Percentiles rank a stretch among this genome's conserved stretches.
These are phyloP conservation scores for Aspergillus viridinutans DNA, from an alignment of 2,329 filamentous ascomycete species.

Conservation along the genomic window DNA sequence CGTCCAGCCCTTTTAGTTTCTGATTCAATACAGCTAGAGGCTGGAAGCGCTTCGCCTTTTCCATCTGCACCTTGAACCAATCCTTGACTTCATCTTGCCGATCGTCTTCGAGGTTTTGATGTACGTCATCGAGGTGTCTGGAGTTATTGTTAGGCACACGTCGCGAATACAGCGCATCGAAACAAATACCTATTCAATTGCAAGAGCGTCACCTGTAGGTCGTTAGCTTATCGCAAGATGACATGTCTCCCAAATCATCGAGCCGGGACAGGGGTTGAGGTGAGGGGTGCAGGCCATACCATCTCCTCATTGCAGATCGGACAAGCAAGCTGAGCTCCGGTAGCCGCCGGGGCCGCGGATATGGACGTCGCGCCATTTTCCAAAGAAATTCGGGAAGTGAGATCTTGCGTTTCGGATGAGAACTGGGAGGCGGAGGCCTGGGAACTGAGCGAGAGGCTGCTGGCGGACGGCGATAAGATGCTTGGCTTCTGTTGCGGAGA, in stretches of 20 bases:
- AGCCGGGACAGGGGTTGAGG: not conserved
- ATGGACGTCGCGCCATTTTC: constrained; percentile 53
- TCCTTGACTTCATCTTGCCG: constrained; percentile 94
- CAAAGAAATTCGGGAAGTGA: constrained; percentile 75
- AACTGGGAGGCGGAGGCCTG: constrained; percentile 68
- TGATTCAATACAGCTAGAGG: constrained; percentile 88
- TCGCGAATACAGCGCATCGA: not conserved
- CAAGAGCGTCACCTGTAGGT: constrained; percentile 73
- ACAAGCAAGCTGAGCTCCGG: constrained; percentile 71
- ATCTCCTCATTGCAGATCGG: constrained; percentile 99
- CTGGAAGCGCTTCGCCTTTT: constrained; percentile 89
- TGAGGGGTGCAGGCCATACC: constrained; percentile 50
- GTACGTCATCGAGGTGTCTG: constrained; percentile 79
- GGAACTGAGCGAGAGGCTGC: constrained; percentile 73
- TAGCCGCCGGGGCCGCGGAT: constrained; percentile 48
- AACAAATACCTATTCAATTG: constrained; percentile 72
- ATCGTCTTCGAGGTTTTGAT: constrained; percentile 82
- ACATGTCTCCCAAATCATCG: not conserved
- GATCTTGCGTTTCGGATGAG: constrained; percentile 69
- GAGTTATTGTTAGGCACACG: constrained; percentile 18
- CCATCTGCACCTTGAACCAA: constrained; percentile 93
- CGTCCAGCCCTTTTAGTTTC: constrained; percentile 85
- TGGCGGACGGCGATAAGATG: constrained; percentile 60
- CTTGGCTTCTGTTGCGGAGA: constrained; percentile 39
- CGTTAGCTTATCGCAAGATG: constrained; percentile 3